A percentile compares a stretch with the other conserved stretches of the same genome.
These are phyloP conservation scores for Fragaria iinumae DNA, from an alignment of 306 rosid species.

Conservation along the genomic window DNA sequence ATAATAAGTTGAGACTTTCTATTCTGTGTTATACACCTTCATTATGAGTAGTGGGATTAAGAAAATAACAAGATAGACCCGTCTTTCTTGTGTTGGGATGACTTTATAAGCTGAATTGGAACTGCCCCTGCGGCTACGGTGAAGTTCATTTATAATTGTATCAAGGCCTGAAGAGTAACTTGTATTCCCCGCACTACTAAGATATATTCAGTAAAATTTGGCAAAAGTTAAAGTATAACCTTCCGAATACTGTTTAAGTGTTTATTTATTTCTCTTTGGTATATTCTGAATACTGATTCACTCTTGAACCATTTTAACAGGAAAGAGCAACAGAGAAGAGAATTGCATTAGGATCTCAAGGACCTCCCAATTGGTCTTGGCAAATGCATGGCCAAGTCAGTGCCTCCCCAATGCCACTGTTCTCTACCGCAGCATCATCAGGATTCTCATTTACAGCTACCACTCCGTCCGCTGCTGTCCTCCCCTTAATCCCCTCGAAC, in stretches of 20 bases:
- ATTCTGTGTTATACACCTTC: neutral
- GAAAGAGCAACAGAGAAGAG: slow-evolving; percentile 63
- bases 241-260: neutral
- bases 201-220: neutral
- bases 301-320: slow-evolving; percentile 49
- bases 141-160: neutral
- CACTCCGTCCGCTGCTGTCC: slow-evolving; percentile 52
- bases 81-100: slow-evolving; percentile 4
- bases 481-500: slow-evolving; percentile 40
- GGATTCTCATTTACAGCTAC: slow-evolving; percentile 95
- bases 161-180: neutral
- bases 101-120: neutral
- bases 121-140: neutral
- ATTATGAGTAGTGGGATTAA: neutral
- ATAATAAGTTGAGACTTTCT: neutral
- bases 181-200: neutral
- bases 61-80: neutral
- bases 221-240: neutral
- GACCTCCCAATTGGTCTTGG: slow-evolving; percentile 66
- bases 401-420: slow-evolving; percentile 63
- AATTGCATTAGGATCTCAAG: slow-evolving; percentile 67
- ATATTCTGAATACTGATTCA: no score
- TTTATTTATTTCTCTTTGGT: neutral
- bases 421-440: slow-evolving; percentile 99
- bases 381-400: slow-evolving; percentile 62